Evolutionary conservation across 2,329 filamentous ascomycete genomes (phyloP), one percentile per base, ranked within the genome.

Genomic region (Diaporthe caulivora): DNA sequence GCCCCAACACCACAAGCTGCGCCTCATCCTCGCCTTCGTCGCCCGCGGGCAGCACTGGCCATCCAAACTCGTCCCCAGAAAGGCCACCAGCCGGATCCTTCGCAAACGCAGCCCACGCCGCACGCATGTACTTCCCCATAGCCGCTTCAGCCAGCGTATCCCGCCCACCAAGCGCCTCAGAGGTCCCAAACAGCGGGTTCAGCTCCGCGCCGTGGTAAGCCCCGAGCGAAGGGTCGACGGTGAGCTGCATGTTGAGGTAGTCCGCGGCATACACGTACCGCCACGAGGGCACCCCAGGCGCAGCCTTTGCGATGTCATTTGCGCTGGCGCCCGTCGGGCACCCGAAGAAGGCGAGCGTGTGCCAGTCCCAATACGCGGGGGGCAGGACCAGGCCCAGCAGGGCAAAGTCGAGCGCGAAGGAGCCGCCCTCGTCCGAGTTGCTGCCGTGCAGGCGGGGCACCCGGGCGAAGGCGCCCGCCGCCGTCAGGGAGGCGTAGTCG

Each of bases 81-180:
- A 67, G 29, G 21, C 62, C 62, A 40, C 2, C 8, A 1, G 10
- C 8, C 3, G 62, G 62, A 3, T 71, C 69, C 69, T 60, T 60
- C 17, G 69, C 69, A 21, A 71, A 71, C 42, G 69, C 57, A 2
- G 69, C 69, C 69, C 69, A 71, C 42, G 69, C 69, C 6, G 37
- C 55, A 3, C 69, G 37, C 54, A 71, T 60, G 3, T 71, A 71
- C 21, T 7, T 29, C n/a, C 62, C 62, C 47, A 11, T 67, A 0
- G 62, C 62, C n/a, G 62, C 62, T 42, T 71, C 69, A 4, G 29
- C 69, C 1, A 37, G 44, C 21, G 69, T 71, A 17, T 71, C 69
- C n/a, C 1, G 21, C 8, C 34, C 62, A 4, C 62, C 47, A 1
- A 67, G 47, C 31, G 40, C 21, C 47, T 67, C 62, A 1, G 62